Percentiles rank a stretch among this genome's conserved stretches.
phyloP scores from a whole-genome alignment of 1,284 basidiomycete species.

The Apiotrichum mycotoxinovorans region DNA sequence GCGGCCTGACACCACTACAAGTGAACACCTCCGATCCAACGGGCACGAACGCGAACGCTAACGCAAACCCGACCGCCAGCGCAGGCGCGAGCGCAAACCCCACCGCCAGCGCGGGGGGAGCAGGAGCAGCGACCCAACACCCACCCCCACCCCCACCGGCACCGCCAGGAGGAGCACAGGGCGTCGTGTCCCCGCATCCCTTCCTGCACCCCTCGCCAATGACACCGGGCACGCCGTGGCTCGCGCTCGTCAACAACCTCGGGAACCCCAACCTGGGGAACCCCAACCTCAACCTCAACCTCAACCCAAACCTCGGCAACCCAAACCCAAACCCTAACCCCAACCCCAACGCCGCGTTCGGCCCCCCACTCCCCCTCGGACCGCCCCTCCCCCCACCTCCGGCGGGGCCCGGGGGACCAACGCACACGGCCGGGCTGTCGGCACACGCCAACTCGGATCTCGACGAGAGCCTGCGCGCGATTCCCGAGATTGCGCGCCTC shows the following conservation, averaged over 20 bases:
- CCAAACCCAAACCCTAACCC: too few species aligned
- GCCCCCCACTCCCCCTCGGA: too few species aligned
- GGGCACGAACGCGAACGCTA: too few species aligned
- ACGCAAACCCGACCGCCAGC: background rate
- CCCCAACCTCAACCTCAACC: too few species aligned
- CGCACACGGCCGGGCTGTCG: background rate
- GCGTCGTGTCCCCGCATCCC: background rate
- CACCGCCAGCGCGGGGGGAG: too few species aligned
- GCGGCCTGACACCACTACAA: background rate
- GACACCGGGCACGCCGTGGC: slow-evolving; percentile 1
- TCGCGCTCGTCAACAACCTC: background rate
- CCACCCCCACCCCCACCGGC: too few species aligned
- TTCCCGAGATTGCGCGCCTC: slow-evolving; percentile 9
- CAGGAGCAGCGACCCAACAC: too few species aligned
- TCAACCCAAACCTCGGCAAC: too few species aligned
- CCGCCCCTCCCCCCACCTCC: background rate
- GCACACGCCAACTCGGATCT: slow-evolving; percentile 3
- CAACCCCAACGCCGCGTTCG: background rate
- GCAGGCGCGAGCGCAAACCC: too few species aligned
- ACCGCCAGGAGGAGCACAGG: background rate
- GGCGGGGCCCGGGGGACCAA: background rate
- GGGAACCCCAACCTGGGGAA: too few species aligned
- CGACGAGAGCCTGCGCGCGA: slow-evolving; percentile 15
- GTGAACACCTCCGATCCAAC: too few species aligned
- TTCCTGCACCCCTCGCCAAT: background rate